These are phyloP conservation scores for Thuidium tamariscinum DNA, from an alignment of 225 moss, liverwort and hornwort genomes.

Conservation along the genomic window DNA sequence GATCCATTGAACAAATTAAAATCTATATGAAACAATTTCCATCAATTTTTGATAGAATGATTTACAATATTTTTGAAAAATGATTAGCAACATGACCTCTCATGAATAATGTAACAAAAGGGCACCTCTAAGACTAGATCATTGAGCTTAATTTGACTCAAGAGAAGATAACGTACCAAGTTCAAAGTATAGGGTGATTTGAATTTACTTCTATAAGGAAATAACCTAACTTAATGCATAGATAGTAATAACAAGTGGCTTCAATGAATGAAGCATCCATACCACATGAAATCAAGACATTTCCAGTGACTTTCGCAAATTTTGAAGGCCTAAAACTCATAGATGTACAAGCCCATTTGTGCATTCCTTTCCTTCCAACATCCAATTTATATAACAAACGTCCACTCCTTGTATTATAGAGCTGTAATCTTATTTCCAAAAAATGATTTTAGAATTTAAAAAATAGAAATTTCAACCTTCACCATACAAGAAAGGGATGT, in stretches of 20 bases:
- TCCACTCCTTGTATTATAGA: slow-evolving; percentile 33
- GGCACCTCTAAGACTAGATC: rapidly evolving
- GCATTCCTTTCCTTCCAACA: slow-evolving; percentile 33
- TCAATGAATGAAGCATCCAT: background rate
- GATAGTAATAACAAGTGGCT: background rate
- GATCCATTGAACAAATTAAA: background rate
- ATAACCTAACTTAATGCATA: too few relatives aligned
- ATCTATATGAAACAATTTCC: background rate
- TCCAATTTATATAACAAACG: slow-evolving; percentile 41
- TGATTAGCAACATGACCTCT: rapidly evolving
- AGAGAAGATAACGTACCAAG: rapidly evolving
- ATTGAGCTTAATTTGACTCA: background rate
- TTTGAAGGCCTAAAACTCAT: slow-evolving; percentile 45
- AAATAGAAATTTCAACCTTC: too few relatives aligned
- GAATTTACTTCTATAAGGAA: background rate
- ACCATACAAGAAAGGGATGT: too few relatives aligned
- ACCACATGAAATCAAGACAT: slow-evolving; percentile 70
- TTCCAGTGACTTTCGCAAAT: slow-evolving; percentile 37
- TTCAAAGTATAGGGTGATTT: too few relatives aligned
- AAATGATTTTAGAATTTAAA: too few relatives aligned
- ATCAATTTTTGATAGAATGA: background rate
- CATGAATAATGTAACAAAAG: rapidly evolving
- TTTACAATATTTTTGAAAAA: background rate
- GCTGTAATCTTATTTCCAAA: background rate
- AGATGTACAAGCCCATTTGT: slow-evolving; percentile 41